These are phyloP conservation scores for Piper longum DNA, from an alignment of 164 flowering plant genomes.

Conservation along the genomic window DNA sequence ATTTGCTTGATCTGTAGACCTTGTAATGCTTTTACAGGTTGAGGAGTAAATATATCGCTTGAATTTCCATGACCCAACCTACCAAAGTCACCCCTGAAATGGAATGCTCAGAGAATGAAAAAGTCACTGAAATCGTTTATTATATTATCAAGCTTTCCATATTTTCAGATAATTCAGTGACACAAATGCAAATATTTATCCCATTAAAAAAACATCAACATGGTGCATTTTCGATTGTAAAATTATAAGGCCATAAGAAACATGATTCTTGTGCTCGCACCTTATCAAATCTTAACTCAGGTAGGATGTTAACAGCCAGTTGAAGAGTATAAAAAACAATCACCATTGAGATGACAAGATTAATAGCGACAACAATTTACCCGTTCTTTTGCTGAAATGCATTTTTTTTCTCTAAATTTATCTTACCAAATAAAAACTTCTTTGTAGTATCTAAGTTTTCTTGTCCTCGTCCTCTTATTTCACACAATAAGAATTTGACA, in stretches of 20 bases:
- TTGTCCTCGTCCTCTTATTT: neutral
- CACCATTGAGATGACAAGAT: too few relatives aligned
- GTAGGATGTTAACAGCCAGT: too few relatives aligned
- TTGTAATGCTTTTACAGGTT: constrained; percentile 66
- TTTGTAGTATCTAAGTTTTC: neutral
- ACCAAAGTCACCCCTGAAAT: constrained; percentile 97
- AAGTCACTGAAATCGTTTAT: too few relatives aligned
- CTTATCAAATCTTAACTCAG: too few relatives aligned
- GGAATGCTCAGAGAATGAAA: neutral
- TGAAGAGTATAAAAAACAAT: neutral
- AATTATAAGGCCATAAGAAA: too few relatives aligned
- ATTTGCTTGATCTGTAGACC: constrained; percentile 77
- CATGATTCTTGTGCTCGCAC: too few relatives aligned
- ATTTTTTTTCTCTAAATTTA: neutral
- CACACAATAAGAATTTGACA: neutral
- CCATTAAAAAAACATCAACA: too few relatives aligned
- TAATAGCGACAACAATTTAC: neutral
- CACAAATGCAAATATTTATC: too few relatives aligned
- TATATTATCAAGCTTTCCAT: too few relatives aligned
- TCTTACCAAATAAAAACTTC: neutral
- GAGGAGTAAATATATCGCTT: constrained; percentile 82
- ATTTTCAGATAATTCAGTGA: too few relatives aligned
- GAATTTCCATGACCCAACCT: constrained; percentile 97
- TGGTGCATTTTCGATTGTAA: too few relatives aligned
- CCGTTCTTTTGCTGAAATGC: neutral